Evolutionary conservation across 805 yeast species (phyloP).

Genomic region (Kazachstania psychrophila): DNA sequence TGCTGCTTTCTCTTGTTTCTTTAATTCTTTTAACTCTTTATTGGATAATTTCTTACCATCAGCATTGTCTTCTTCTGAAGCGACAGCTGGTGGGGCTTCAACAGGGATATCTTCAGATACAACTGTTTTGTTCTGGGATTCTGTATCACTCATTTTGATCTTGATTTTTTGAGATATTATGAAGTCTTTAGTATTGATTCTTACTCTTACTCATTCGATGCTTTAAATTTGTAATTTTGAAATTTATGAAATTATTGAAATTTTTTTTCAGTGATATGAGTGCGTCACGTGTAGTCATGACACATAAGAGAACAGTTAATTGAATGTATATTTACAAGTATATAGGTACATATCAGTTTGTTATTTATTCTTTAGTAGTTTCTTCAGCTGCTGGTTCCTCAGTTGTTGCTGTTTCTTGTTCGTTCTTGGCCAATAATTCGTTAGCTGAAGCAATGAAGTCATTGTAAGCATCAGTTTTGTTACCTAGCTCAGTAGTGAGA

Average conservation of each 20-base stretch:
- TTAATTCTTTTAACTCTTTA: constrained; percentile 79
- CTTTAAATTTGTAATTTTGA: neutral
- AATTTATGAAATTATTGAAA: too few species aligned
- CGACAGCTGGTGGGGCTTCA: neutral
- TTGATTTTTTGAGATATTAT: too few species aligned
- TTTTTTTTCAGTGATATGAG: too few species aligned
- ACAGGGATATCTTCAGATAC: neutral
- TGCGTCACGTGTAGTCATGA: too few species aligned
- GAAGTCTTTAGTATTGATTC: too few species aligned
- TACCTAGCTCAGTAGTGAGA: neutral
- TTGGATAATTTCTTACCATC: constrained; percentile 41
- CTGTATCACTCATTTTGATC: constrained; percentile 1
- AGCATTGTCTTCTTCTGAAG: constrained; percentile 1
- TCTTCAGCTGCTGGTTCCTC: too few species aligned
- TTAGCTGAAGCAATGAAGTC: constrained; percentile 5
- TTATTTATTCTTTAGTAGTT: too few species aligned
- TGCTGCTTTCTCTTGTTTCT: constrained; percentile 85
- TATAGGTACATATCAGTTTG: too few species aligned
- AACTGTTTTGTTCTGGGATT: neutral
- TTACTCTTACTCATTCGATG: too few species aligned
- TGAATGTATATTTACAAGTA: neutral
- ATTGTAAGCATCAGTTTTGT: constrained; percentile 12
- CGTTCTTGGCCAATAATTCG: constrained; percentile 1
- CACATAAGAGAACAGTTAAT: too few species aligned
- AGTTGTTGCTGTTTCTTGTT: neutral